Evolutionary conservation across 495 filamentous ascomycete species (phyloP).

Genomic region (Podospora pseudoanserina): DNA sequence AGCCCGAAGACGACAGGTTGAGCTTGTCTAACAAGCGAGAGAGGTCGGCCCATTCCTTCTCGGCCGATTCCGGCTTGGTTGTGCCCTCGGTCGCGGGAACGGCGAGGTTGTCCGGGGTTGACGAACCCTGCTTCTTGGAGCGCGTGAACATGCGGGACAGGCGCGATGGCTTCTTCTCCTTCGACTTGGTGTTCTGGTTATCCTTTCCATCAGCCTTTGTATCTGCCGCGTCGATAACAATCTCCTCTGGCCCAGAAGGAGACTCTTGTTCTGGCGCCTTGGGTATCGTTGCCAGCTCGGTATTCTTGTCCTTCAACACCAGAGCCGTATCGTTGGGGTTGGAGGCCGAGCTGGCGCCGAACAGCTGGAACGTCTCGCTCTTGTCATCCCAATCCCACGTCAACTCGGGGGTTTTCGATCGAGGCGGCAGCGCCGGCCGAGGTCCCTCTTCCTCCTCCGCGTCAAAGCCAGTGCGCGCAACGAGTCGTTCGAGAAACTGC

Average conservation of each 20-base stretch:
- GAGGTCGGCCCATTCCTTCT: constrained; percentile 70
- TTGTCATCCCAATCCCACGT: constrained; percentile 37
- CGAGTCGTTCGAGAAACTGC: constrained; percentile 42
- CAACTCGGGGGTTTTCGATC: constrained; percentile 43
- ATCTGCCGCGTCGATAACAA: constrained; percentile 2
- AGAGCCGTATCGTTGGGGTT: constrained; percentile 1
- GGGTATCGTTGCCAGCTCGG: constrained; percentile 10
- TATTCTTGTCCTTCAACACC: constrained; percentile 9
- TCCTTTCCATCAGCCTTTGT: constrained; percentile 12
- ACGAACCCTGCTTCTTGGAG: constrained; percentile 12
- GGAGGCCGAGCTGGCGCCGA: not conserved
- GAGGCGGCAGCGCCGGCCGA: constrained; percentile 40
- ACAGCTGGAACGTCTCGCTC: constrained; percentile 31
- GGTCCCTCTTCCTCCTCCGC: constrained; percentile 33
- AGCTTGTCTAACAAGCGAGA: constrained; percentile 71
- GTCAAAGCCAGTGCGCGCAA: constrained; percentile 23
- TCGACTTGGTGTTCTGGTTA: constrained; percentile 8
- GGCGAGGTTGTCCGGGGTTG: constrained; percentile 20
- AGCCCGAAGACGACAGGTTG: constrained; percentile 46
- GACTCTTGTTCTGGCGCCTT: not conserved
- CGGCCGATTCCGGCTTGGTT: constrained; percentile 2
- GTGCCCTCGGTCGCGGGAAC: constrained; percentile 26
- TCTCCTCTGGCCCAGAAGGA: not conserved
- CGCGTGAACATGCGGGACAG: constrained; percentile 29
- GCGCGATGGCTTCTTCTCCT: constrained; percentile 23